Percentiles rank a stretch among this genome's conserved stretches.
These are phyloP conservation scores for Discostella pseudostelligera DNA, from an alignment of 108 stramenopile species.

Conservation along the genomic window DNA sequence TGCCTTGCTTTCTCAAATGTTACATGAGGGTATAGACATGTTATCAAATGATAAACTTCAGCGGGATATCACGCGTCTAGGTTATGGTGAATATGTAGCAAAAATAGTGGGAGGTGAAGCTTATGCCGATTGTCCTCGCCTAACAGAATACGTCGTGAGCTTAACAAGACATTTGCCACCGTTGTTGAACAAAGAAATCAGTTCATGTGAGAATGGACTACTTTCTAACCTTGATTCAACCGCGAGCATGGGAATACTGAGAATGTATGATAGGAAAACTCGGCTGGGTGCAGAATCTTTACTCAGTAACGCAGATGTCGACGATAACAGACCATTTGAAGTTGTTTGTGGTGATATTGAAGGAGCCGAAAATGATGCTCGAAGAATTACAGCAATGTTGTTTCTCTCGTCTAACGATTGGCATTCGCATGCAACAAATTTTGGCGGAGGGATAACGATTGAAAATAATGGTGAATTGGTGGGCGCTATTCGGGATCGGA, in stretches of 20 bases:
- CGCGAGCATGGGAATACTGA: slow-evolving; percentile 38
- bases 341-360: slow-evolving; percentile 35
- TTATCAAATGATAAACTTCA: slow-evolving; percentile 37
- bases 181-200: slow-evolving; percentile 31
- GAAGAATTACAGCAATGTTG: slow-evolving; percentile 30
- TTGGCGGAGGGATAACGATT: slow-evolving; percentile 38
- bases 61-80: slow-evolving; percentile 30
- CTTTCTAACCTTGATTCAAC: slow-evolving; percentile 15
- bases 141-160: slow-evolving; percentile 44
- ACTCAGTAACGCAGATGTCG: slow-evolving; percentile 2
- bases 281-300: slow-evolving; percentile 18
- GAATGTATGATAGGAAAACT: slow-evolving; percentile 42
- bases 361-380: slow-evolving; percentile 22
- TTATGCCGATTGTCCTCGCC: slow-evolving; percentile 38
- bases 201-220: slow-evolving; percentile 1
- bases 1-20: slow-evolving; percentile 31
- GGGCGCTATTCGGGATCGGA: slow-evolving; percentile 32
- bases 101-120: slow-evolving; percentile 37
- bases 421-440: slow-evolving; percentile 24
- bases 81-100: slow-evolving; percentile 36
- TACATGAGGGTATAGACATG: slow-evolving; percentile 25
- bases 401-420: slow-evolving; percentile 39
- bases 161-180: slow-evolving; percentile 45
- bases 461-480: slow-evolving; percentile 20
- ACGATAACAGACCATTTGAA: slow-evolving; percentile 27